A percentile compares a stretch with the other conserved stretches of the same genome.
These are phyloP conservation scores for Hypholoma fasciculare DNA, from an alignment of 768 basidiomycete species.

Conservation along the genomic window DNA sequence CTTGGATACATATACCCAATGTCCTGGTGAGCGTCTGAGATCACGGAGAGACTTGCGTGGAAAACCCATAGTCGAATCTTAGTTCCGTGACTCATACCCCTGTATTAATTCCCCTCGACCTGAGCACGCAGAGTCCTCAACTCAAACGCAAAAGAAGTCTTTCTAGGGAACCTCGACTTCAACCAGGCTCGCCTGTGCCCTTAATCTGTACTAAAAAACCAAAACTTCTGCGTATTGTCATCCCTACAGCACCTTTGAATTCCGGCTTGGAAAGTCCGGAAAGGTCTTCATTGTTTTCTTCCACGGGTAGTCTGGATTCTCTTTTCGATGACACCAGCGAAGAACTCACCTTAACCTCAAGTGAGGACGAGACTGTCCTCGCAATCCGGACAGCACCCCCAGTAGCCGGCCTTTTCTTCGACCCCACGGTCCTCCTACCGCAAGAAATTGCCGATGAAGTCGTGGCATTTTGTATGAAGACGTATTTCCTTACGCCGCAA, in stretches of 20 bases:
- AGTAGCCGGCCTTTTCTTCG: slow-evolving; percentile 67
- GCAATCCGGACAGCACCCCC: slow-evolving; percentile 45
- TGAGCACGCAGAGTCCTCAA: neutral
- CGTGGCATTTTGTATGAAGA: slow-evolving; percentile 49
- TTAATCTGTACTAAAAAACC: slow-evolving; percentile 4
- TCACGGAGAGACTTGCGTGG: neutral
- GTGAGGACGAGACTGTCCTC: slow-evolving; percentile 2
- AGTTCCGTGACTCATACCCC: neutral
- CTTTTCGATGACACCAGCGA: slow-evolving; percentile 15
- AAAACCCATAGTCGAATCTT: neutral
- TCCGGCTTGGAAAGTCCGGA: slow-evolving; percentile 5
- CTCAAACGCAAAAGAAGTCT: slow-evolving; percentile 15
- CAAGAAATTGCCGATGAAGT: slow-evolving; percentile 50
- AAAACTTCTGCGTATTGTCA: slow-evolving; percentile 16
- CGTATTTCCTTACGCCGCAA: slow-evolving; percentile 50
- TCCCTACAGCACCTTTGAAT: slow-evolving; percentile 11
- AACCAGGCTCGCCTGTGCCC: neutral
- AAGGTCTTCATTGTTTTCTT: slow-evolving; percentile 7
- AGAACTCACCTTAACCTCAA: neutral
- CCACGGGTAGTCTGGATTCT: slow-evolving; percentile 6
- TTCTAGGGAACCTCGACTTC: slow-evolving; percentile 1
- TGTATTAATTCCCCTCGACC: neutral
- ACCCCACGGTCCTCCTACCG: slow-evolving; percentile 51
- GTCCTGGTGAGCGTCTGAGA: neutral
- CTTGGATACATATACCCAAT: slow-evolving; percentile 4